These are phyloP conservation scores for Trametes versicolor DNA, from an alignment of 1,284 basidiomycete species.

Conservation along the genomic window DNA sequence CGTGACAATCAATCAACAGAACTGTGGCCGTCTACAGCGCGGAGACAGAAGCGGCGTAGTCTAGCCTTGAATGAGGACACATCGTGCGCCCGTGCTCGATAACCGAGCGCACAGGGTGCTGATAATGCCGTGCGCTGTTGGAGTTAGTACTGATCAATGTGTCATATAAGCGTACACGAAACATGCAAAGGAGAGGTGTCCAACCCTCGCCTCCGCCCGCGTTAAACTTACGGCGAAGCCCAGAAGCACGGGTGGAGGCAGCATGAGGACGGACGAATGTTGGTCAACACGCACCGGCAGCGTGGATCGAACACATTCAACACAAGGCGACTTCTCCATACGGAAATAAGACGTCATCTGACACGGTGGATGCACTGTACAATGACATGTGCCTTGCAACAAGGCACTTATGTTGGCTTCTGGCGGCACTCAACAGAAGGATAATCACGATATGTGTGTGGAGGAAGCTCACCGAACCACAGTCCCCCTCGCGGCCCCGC, in stretches of 20 bases:
- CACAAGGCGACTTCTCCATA: conserved; percentile 6
- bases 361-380: not conserved
- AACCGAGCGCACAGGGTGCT: not conserved
- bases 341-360: conserved; percentile 1
- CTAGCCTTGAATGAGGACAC: not conserved
- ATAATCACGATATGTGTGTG: not conserved
- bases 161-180: not conserved
- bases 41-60: not conserved
- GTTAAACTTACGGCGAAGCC: not conserved
- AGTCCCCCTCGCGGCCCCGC: not conserved
- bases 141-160: not conserved
- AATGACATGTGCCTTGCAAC: not conserved
- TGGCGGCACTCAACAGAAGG: not conserved
- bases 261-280: not conserved
- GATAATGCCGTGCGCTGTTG: not conserved
- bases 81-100: conserved; percentile 2
- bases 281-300: not conserved
- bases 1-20: conserved; percentile 10
- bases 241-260: not conserved
- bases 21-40: not conserved
- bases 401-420: not conserved
- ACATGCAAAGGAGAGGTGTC: not conserved
- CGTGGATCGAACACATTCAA: not conserved
- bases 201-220: not conserved
- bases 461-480: not conserved